phyloP scores from a whole-genome alignment of 2,329 filamentous ascomycete genomes.

The Arthrobotrys megalospora region DNA sequence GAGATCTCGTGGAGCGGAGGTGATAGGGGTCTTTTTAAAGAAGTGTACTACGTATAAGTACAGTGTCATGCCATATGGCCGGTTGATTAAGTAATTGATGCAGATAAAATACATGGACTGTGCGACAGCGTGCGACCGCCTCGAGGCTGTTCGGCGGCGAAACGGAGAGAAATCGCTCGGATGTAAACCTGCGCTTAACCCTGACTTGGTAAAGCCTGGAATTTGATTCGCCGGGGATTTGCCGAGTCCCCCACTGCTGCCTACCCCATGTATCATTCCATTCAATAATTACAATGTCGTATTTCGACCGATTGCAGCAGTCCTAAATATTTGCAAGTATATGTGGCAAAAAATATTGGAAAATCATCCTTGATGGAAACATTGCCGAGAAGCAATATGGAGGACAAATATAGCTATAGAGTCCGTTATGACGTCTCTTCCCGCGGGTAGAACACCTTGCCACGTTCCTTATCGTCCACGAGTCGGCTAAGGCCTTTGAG shows the following conservation, averaged over 20 bases:
- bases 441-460: conserved; percentile 58
- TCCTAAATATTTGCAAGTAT: not conserved
- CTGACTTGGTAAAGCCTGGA: conserved; percentile 35
- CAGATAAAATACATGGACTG: conserved; percentile 23
- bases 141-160: conserved; percentile 25
- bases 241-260: conserved; percentile 17
- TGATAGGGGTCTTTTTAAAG: not conserved
- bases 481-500: conserved; percentile 59
- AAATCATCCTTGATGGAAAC: not conserved
- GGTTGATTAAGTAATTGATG: conserved; percentile 26
- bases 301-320: conserved; percentile 9
- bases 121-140: conserved; percentile 11
- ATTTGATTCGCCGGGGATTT: conserved; percentile 25
- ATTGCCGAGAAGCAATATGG: conserved; percentile 6
- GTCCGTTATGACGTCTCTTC: conserved; percentile 38
- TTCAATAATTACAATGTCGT: conserved; percentile 1
- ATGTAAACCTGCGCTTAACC: conserved; percentile 12
- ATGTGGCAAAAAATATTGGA: conserved; percentile 6
- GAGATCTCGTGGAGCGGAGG: conserved; percentile 5
- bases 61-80: conserved; percentile 28
- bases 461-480: conserved; percentile 57
- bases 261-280: not conserved
- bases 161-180: conserved; percentile 22
- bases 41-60: conserved; percentile 8
- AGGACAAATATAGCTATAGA: not conserved